Evolutionary conservation across 2,329 filamentous ascomycete genomes (phyloP).

Genomic region (Claviceps fusiformis): DNA sequence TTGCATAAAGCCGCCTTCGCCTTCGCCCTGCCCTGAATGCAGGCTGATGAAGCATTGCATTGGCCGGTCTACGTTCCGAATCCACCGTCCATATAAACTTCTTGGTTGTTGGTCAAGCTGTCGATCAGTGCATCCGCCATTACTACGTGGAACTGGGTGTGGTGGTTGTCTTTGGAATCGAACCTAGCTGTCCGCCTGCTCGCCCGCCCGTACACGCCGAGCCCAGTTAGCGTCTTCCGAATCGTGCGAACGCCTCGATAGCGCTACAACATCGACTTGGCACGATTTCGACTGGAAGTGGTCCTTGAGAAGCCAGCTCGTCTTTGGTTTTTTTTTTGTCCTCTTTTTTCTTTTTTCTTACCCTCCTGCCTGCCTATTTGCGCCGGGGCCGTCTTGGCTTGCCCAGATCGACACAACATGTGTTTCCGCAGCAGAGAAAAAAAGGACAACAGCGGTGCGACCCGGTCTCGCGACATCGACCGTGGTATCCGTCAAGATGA

Average conservation of each 20-base stretch:
- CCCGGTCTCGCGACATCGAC: slow-evolving; percentile 67
- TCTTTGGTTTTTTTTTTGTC: not conserved
- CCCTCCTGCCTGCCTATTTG: not conserved
- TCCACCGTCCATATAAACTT: not conserved
- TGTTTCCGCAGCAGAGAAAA: slow-evolving; percentile 48
- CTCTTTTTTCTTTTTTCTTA: too few species aligned
- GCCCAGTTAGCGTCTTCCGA: not conserved
- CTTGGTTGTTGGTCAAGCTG: not conserved
- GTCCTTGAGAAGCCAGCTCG: not conserved
- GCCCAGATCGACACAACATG: slow-evolving; percentile 28
- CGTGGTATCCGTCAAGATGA: slow-evolving; percentile 74
- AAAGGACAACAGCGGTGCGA: slow-evolving; percentile 29
- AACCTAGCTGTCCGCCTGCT: not conserved
- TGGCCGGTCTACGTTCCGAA: too few species aligned
- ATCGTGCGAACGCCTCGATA: not conserved
- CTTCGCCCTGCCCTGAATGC: not conserved
- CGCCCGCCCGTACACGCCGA: not conserved
- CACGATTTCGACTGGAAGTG: not conserved
- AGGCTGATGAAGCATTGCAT: not conserved
- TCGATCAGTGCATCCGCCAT: not conserved
- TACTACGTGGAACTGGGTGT: not conserved
- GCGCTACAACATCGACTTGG: not conserved
- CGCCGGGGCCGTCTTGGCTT: not conserved
- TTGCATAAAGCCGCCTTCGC: not conserved
- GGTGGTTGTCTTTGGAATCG: not conserved